Evolutionary conservation across 257 asterid species (phyloP).

Genomic region (Lycium barbarum): DNA sequence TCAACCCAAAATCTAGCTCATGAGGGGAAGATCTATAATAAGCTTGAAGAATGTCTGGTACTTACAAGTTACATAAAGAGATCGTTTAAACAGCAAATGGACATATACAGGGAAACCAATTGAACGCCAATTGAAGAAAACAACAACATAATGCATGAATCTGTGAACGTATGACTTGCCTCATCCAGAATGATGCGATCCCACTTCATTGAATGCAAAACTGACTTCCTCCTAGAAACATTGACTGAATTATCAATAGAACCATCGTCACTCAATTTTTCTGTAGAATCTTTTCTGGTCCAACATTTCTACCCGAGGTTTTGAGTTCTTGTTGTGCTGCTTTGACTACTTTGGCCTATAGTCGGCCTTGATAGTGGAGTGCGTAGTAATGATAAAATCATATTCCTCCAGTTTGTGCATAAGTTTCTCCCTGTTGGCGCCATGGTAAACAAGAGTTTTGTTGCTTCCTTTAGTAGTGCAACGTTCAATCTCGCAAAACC

Average conservation of each 20-base stretch:
- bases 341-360: conserved; percentile 69
- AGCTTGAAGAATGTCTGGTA: neutral
- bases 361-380: conserved; percentile 79
- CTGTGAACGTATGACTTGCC: conserved; percentile 43
- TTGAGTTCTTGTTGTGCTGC: conserved; percentile 64
- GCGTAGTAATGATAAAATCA: conserved; percentile 89
- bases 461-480: conserved; percentile 78
- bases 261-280: conserved; percentile 43
- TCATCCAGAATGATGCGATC: conserved; percentile 89
- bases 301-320: conserved; percentile 5
- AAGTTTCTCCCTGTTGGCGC: conserved; percentile 65
- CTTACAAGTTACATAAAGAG: neutral
- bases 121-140: neutral
- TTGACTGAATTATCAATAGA: conserved; percentile 40
- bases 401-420: conserved; percentile 61
- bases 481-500: conserved; percentile 82
- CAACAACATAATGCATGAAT: neutral
- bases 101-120: too few relatives aligned
- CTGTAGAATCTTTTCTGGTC: conserved; percentile 39
- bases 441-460: conserved; percentile 81
- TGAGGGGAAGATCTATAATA: too few relatives aligned
- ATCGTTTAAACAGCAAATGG: neutral
- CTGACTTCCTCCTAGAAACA: conserved; percentile 48
- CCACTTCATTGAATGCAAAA: conserved; percentile 78
- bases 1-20: too few relatives aligned